Base-by-base conservation (phyloP, 192 early-diverging fungal genomes). In the Coemansia sp. region DNA sequence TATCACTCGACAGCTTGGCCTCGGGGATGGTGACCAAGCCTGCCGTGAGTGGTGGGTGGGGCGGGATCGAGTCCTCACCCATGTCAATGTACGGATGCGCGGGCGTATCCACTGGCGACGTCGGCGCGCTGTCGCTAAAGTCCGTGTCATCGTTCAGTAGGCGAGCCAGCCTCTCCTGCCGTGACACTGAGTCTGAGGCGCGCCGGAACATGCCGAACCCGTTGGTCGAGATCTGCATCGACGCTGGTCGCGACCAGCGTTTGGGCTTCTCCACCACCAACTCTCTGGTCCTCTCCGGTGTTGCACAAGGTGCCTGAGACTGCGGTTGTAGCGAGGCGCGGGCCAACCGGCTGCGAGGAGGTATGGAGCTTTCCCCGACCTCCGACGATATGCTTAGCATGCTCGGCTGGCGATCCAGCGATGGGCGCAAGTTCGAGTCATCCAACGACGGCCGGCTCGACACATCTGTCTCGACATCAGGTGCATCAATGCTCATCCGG, bases 361-460 rank as follows among this genome's bases (percentile, higher is more conserved):
- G 17, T 1, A 28, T 14, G 6, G 55, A 45, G 16, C 26, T 45
- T 5, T 65, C 68, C 17, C 38, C 54, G 2, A 46, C 51, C 14
- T 73, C 69, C 0, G 69, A 66, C 4, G 69, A 66, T 12, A 66
- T 48, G 38, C 69, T 73, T 33, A 73, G 44, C 29, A 56, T 55
- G 46, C 69, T 73, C 4, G 51, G 35, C 27, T 66, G 69, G 38
- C 61, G 63, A 12, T 44, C 41, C 34, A 73, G 69, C 25, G 58
- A 30, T 21, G 58, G 54, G 14, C 58, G 57, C 33, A 48, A 26
- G 13, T 42, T 60, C 20, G 58, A 14, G 23, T 73, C 69, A 35
- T 73, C 69, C 45, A 73, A 43, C 12, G 69, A 73, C 18, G 58
- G 69, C 5, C 69, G 69, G 36, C 54, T 49, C 16, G 69, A 60